Conservation (phyloP, 2,329 filamentous ascomycete species). For the Penicillium olsonii region DNA sequence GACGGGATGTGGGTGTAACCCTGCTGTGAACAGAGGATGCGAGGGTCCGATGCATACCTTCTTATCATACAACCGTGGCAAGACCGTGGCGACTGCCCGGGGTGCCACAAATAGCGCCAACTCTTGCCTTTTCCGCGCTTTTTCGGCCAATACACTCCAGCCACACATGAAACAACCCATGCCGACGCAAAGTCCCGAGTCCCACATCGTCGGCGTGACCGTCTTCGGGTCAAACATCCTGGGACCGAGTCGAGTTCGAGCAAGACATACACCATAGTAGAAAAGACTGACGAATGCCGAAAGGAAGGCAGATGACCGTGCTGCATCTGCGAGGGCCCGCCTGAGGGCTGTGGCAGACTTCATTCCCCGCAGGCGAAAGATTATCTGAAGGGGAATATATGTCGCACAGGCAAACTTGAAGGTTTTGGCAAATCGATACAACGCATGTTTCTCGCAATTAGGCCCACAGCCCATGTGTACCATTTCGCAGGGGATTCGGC, state of each 20-base stretch:
- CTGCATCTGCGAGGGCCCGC: slow-evolving; percentile 59
- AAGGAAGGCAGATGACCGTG: slow-evolving; percentile 74
- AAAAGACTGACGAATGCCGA: slow-evolving; percentile 76
- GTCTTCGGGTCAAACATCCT: slow-evolving; percentile 60
- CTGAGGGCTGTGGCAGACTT: slow-evolving; percentile 50
- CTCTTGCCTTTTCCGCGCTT: slow-evolving; percentile 65
- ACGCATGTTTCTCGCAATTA: slow-evolving; percentile 71
- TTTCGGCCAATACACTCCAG: slow-evolving; percentile 78
- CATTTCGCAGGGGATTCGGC: slow-evolving; percentile 79
- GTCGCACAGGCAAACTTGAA: slow-evolving; percentile 75
- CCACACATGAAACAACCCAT: slow-evolving; percentile 75
- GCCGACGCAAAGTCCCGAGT: slow-evolving; percentile 65
- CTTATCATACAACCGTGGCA: slow-evolving; percentile 68
- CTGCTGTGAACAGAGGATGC: slow-evolving; percentile 12
- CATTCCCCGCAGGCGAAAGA: slow-evolving; percentile 57
- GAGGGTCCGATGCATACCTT: slow-evolving; percentile 35
- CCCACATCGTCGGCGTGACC: slow-evolving; percentile 58
- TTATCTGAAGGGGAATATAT: slow-evolving; percentile 73
- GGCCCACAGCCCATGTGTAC: slow-evolving; percentile 78
- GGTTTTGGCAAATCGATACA: slow-evolving; percentile 66
- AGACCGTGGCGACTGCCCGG: slow-evolving; percentile 70
- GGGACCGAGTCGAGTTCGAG: slow-evolving; percentile 73
- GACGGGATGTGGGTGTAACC: slow-evolving; percentile 23
- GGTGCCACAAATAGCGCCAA: slow-evolving; percentile 80
- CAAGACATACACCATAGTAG: slow-evolving; percentile 82